Evolutionary conservation across 225 moss, liverwort and hornwort genomes (phyloP).

Genomic region (Ulota crispa): DNA sequence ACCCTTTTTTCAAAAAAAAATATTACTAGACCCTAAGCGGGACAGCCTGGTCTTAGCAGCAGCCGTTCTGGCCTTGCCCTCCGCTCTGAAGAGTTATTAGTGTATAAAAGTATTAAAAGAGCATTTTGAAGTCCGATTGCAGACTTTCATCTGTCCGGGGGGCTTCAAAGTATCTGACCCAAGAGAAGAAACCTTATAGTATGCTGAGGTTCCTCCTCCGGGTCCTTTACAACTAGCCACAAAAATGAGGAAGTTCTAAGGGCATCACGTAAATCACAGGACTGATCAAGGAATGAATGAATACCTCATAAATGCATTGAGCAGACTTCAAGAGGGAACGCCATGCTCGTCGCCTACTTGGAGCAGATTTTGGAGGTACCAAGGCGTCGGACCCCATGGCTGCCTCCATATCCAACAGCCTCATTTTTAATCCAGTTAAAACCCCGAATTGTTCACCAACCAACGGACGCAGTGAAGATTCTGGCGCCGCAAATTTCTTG

Average conservation of each 20-base stretch:
- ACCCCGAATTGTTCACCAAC: constrained; percentile 57
- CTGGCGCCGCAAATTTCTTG: constrained; percentile 76
- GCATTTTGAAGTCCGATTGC: not conserved
- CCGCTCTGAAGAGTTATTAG: not conserved
- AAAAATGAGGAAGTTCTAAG: constrained; percentile 11
- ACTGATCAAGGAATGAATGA: not conserved
- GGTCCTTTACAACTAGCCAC: not conserved
- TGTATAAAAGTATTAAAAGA: not conserved
- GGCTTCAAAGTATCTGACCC: not conserved
- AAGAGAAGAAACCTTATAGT: not conserved
- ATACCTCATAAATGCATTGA: constrained; percentile 87
- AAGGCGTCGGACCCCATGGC: constrained; percentile 70
- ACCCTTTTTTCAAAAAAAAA: not conserved
- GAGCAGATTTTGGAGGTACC: constrained; percentile 53
- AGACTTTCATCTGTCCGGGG: not conserved
- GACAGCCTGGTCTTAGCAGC: not conserved
- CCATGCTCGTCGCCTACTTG: constrained; percentile 83
- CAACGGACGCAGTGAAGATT: constrained; percentile 64
- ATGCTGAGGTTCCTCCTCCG: not conserved
- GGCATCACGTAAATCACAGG: constrained; percentile 11
- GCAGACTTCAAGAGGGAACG: constrained; percentile 82
- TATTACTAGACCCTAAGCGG: not conserved
- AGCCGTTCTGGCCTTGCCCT: not conserved
- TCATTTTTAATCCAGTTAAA: constrained; percentile 73
- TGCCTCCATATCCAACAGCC: constrained; percentile 92